phyloP scores from a whole-genome alignment of 1,284 basidiomycete species.

The Cryptococcus hybrid region DNA sequence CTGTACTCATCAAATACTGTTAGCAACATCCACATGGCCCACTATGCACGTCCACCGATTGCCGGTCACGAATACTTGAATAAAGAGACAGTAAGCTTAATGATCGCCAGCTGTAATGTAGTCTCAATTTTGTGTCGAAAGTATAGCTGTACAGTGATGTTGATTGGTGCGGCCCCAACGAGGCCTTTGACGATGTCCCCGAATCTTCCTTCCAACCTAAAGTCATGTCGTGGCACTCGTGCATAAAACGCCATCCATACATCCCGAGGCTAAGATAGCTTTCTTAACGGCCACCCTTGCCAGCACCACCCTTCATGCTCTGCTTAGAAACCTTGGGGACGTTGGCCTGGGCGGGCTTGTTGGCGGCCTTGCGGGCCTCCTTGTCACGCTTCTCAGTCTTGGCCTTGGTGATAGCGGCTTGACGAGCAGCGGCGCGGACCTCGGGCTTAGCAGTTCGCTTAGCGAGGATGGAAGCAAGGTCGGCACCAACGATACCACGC shows the following conservation, averaged over 20 bases:
- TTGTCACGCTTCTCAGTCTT: slow-evolving; percentile 96
- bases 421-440: slow-evolving; percentile 75
- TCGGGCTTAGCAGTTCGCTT: slow-evolving; percentile 88
- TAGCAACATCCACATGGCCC: too few species aligned
- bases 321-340: slow-evolving; percentile 91
- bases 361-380: slow-evolving; percentile 83
- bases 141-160: too few species aligned
- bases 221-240: not conserved
- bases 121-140: not conserved
- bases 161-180: not conserved
- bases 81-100: too few species aligned
- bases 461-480: slow-evolving; percentile 85
- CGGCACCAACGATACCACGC: slow-evolving; percentile 97
- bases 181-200: too few species aligned
- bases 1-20: too few species aligned
- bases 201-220: not conserved
- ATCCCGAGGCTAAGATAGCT: slow-evolving; percentile 1
- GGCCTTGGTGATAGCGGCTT: slow-evolving; percentile 84
- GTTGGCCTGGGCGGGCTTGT: slow-evolving; percentile 60
- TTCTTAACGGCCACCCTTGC: slow-evolving; percentile 50
- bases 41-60: too few species aligned
- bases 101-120: not conserved
- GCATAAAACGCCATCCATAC: slow-evolving; percentile 1
- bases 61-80: too few species aligned
- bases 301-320: slow-evolving; percentile 79